Evolutionary conservation across 2,329 filamentous ascomycete genomes (phyloP).

Genomic region (Aureobasidium sp.): DNA sequence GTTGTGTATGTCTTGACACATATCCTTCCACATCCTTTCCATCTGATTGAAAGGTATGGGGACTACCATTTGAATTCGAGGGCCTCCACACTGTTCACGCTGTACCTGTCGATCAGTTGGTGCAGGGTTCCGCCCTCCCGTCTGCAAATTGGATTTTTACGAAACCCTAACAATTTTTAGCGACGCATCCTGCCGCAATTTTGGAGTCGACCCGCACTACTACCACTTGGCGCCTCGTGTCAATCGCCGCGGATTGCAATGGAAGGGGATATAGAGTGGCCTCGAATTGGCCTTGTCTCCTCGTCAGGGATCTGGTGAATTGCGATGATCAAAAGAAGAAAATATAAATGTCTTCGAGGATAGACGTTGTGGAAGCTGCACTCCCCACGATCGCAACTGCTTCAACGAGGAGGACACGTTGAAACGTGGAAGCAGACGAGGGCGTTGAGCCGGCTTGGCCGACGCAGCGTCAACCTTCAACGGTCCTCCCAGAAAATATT

Average conservation of each 20-base stretch:
- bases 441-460: conserved; percentile 10
- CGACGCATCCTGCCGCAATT: conserved; percentile 7
- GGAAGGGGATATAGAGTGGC: background rate
- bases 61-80: background rate
- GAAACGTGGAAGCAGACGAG: conserved; percentile 2
- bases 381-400: background rate
- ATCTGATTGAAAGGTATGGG: background rate
- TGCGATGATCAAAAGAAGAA: background rate
- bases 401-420: conserved; percentile 1
- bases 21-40: background rate
- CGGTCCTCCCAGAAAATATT: background rate
- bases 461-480: background rate
- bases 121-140: background rate
- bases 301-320: background rate
- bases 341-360: background rate
- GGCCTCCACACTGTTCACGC: background rate
- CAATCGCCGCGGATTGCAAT: conserved; percentile 3
- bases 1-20: background rate
- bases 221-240: conserved; percentile 9
- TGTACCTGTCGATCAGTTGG: conserved; percentile 12
- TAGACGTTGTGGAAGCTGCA: background rate
- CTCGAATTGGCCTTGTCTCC: background rate
- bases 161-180: conserved; percentile 10
- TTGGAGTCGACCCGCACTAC: conserved; percentile 8
- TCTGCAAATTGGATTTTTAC: background rate